Conservation (phyloP, 441 rosid genomes). For the Sinapis alba region DNA sequence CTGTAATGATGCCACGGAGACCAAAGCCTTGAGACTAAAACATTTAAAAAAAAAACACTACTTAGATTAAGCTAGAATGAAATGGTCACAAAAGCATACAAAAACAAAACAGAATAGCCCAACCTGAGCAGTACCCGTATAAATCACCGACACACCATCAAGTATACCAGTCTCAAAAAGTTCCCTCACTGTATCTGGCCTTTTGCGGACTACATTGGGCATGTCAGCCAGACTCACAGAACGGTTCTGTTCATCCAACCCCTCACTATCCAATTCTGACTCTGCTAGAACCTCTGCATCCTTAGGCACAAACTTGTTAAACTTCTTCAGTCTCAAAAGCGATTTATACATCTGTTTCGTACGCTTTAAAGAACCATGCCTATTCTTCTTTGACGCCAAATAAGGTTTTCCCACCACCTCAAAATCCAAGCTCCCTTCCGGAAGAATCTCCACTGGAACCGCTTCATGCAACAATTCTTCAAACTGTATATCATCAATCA, state of each 20-base stretch:
- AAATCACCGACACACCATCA: slow-evolving; percentile 87
- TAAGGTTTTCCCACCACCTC: slow-evolving; percentile 19
- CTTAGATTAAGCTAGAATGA: slow-evolving; percentile 20
- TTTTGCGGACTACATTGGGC: slow-evolving; percentile 46
- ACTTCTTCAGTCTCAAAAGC: slow-evolving; percentile 41
- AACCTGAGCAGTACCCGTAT: slow-evolving; percentile 92
- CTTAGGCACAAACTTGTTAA: slow-evolving; percentile 49
- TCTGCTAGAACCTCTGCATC: slow-evolving; percentile 61
- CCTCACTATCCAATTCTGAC: slow-evolving; percentile 44
- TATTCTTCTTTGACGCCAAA: slow-evolving; percentile 22
- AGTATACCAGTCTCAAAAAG: slow-evolving; percentile 97
- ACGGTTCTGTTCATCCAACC: slow-evolving; percentile 54
- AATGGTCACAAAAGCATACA: slow-evolving; percentile 21
- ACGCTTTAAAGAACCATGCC: slow-evolving; percentile 24
- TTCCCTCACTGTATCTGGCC: slow-evolving; percentile 88
- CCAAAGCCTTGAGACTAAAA: slow-evolving; percentile 75
- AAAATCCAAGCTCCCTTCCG: slow-evolving; percentile 41
- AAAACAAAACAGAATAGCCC: slow-evolving; percentile 26
- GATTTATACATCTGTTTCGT: slow-evolving; percentile 37
- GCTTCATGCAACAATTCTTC: slow-evolving; percentile 33
- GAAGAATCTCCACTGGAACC: slow-evolving; percentile 37
- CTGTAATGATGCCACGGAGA: slow-evolving; percentile 84
- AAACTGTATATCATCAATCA: slow-evolving; percentile 35
- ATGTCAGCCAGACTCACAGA: slow-evolving; percentile 35
- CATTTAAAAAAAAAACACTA: slow-evolving; percentile 5